A percentile compares a stretch with the other conserved stretches of the same genome.
Conservation (phyloP, 371 early-diverging fungal species). For the Smittium culicis region DNA sequence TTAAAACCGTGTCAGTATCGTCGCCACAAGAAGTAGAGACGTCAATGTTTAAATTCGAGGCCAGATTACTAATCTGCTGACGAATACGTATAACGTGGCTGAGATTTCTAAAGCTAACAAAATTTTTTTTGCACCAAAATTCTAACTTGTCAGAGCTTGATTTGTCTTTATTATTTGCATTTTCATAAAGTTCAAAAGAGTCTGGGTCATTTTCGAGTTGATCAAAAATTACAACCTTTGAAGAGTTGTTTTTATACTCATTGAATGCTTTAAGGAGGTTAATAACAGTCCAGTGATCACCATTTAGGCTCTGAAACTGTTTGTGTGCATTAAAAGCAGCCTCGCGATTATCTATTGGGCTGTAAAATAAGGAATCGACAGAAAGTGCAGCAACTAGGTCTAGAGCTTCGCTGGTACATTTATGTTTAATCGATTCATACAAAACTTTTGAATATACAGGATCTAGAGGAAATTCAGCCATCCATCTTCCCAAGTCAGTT, state of each 20-base stretch:
- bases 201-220: slow-evolving; percentile 25
- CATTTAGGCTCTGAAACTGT: slow-evolving; percentile 55
- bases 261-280: slow-evolving; percentile 64
- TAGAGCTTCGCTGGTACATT: slow-evolving; percentile 75
- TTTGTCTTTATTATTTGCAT: too few species aligned
- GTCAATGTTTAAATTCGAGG: slow-evolving; percentile 49
- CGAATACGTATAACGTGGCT: slow-evolving; percentile 76
- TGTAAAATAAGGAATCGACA: slow-evolving; percentile 75
- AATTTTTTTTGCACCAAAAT: slow-evolving; percentile 80
- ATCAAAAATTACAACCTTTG: slow-evolving; percentile 37
- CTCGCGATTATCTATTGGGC: slow-evolving; percentile 75
- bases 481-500: slow-evolving; percentile 67
- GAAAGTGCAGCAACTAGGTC: slow-evolving; percentile 78
- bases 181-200: background rate
- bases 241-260: slow-evolving; percentile 21
- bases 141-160: background rate
- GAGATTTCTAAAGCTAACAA: slow-evolving; percentile 69
- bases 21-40: slow-evolving; percentile 46
- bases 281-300: slow-evolving; percentile 81
- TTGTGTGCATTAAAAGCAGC: slow-evolving; percentile 66
- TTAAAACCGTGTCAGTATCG: slow-evolving; percentile 56
- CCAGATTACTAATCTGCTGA: slow-evolving; percentile 66
- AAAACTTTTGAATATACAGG: slow-evolving; percentile 84
- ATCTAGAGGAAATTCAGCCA: slow-evolving; percentile 89
- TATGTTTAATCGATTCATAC: slow-evolving; percentile 50